Evolutionary conservation across 2,329 filamentous ascomycete genomes (phyloP).

Genomic region (Ramularia endophylla): DNA sequence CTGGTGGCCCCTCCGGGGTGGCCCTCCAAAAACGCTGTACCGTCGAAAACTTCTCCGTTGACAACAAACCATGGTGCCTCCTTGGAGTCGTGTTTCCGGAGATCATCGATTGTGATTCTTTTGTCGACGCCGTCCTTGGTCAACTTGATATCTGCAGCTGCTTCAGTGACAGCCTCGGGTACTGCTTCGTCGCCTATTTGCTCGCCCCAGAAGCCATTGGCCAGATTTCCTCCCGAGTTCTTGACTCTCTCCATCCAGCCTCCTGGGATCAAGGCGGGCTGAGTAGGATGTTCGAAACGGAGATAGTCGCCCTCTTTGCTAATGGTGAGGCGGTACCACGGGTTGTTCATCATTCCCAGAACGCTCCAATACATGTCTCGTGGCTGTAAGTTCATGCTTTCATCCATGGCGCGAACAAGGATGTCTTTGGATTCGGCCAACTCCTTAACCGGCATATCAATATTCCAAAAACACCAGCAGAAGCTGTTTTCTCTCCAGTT

Average conservation of each 20-base stretch:
- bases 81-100: slow-evolving; percentile 61
- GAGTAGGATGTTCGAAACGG: slow-evolving; percentile 82
- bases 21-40: slow-evolving; percentile 68
- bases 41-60: slow-evolving; percentile 83
- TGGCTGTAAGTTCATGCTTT: slow-evolving; percentile 78
- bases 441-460: slow-evolving; percentile 59
- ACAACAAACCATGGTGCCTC: slow-evolving; percentile 79
- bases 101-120: slow-evolving; percentile 63
- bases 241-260: slow-evolving; percentile 96
- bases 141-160: slow-evolving; percentile 67
- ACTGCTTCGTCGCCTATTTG: slow-evolving; percentile 49
- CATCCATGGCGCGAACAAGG: slow-evolving; percentile 82
- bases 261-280: slow-evolving; percentile 67
- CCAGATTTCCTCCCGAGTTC: slow-evolving; percentile 70
- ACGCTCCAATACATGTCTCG: slow-evolving; percentile 96
- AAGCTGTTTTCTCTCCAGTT: slow-evolving; percentile 75
- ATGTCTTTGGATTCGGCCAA: slow-evolving; percentile 64
- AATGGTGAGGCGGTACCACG: slow-evolving; percentile 81
- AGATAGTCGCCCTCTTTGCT: slow-evolving; percentile 59
- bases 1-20: slow-evolving; percentile 85
- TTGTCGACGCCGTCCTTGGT: slow-evolving; percentile 60
- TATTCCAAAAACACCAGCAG: slow-evolving; percentile 89
- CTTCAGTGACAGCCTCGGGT: slow-evolving; percentile 40
- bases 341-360: slow-evolving; percentile 96
- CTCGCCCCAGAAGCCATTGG: slow-evolving; percentile 83